Evolutionary conservation across 768 basidiomycete genomes (phyloP).

Genomic region (Boletellus ananiceps): DNA sequence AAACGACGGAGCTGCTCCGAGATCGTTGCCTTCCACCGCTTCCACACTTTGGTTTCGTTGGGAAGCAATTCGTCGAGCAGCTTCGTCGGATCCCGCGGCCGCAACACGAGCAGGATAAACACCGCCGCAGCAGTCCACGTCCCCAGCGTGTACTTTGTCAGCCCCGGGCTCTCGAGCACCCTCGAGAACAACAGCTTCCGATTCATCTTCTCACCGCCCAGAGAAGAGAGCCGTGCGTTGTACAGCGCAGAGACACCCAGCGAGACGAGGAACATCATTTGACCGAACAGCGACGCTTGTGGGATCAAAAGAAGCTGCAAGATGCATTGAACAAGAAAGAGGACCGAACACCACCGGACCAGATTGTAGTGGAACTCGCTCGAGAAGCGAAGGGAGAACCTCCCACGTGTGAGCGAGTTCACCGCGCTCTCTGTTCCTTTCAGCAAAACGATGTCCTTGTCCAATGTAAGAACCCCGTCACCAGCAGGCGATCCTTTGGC

Average conservation of each 20-base stretch:
- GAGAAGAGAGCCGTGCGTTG: slow-evolving; percentile 19
- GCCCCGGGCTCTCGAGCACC: slow-evolving; percentile 8
- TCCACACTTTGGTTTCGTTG: slow-evolving; percentile 22
- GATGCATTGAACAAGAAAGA: slow-evolving; percentile 21
- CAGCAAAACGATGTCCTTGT: slow-evolving; percentile 22
- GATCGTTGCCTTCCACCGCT: slow-evolving; percentile 15
- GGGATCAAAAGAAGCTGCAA: slow-evolving; percentile 29
- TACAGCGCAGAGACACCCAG: slow-evolving; percentile 26
- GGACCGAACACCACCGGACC: slow-evolving; percentile 19
- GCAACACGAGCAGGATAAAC: slow-evolving; percentile 14
- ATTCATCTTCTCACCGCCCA: slow-evolving; percentile 29
- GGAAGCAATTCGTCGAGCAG: slow-evolving; percentile 16
- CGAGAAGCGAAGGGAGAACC: slow-evolving; percentile 22
- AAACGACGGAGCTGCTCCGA: slow-evolving; percentile 1
- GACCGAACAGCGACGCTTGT: slow-evolving; percentile 26
- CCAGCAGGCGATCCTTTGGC: slow-evolving; percentile 23
- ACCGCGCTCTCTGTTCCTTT: slow-evolving; percentile 26
- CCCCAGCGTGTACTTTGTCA: slow-evolving; percentile 15
- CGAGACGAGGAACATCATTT: slow-evolving; percentile 28
- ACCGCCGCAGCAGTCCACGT: slow-evolving; percentile 17
- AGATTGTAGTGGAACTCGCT: slow-evolving; percentile 9
- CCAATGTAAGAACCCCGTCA: slow-evolving; percentile 25
- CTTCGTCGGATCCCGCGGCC: background rate
- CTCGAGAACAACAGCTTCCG: slow-evolving; percentile 9
- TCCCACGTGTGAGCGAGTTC: slow-evolving; percentile 28